Base-by-base conservation (phyloP, 2,329 filamentous ascomycete genomes). In the Trichoderma sp. region DNA sequence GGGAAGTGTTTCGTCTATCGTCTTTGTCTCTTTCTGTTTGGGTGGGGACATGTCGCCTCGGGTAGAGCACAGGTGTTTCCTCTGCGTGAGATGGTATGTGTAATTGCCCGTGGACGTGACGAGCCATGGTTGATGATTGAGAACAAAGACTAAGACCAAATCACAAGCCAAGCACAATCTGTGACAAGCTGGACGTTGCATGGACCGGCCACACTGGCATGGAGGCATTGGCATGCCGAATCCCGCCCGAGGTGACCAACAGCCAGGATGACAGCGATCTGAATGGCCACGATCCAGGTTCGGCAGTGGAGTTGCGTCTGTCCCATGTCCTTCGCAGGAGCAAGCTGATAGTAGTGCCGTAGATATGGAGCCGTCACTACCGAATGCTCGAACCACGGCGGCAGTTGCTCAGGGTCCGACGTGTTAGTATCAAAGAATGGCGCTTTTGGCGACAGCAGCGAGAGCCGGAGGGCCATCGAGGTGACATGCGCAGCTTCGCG, bases 311-410 rank as follows among this genome's bases (percentile, higher is more conserved):
- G 34, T 39, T 39, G 34, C 10, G 7, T 12, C 10, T 39, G 34
- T 61, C 30, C 24, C 47, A 45, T 24, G 28, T 26, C 17, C 15
- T 34, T 30, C 28, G 28, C 7, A 52, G 17, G 15, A 52, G 50
- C n/a, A 52, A 34, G 30, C 58, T 26, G 58, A 61, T 44, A 24
- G 50, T n/a, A 30, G 30, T 9, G 12, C 50, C n/a, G 14, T 39
- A 39, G 34, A n/a, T 28, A 52, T 52, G 58, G 58, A 39, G 17
- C 58, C 56, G 56, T 58, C 43, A 48, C 43, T 58, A 58, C 56
- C 56, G 43, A 57, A 7, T 28, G 41, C 28, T 30, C 26, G 43
- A 26, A 30, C 24, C 15, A 26, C 12, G 9, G 43, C 55, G 55
- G 43, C 39, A 58, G 28, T 48, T 30, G 43, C 44, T 58, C 44